Conservation (phyloP, 2,329 filamentous ascomycete species). For the Monilinia vaccinii-corymbosi region DNA sequence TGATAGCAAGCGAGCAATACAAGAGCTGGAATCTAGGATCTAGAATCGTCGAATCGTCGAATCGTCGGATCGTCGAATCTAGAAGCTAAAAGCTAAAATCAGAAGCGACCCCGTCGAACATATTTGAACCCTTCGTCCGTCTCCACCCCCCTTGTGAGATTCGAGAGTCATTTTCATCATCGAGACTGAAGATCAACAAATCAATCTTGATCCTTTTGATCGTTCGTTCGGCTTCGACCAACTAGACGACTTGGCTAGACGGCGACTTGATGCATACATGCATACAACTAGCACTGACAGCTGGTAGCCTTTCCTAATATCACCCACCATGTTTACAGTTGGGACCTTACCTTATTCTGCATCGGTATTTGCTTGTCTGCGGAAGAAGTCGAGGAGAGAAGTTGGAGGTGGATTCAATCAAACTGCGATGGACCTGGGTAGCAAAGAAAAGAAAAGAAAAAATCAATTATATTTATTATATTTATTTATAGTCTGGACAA, state of each 20-base stretch:
- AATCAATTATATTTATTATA: neutral
- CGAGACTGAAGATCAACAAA: neutral
- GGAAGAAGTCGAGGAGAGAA: neutral
- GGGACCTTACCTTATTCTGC: constrained; percentile 1
- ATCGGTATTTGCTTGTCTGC: neutral
- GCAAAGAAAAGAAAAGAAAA: no score
- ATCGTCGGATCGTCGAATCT: no score
- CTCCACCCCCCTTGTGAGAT: neutral
- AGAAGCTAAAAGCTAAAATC: neutral
- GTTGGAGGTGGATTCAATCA: neutral
- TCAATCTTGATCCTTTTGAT: neutral
- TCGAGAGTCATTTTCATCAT: neutral
- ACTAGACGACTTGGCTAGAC: neutral
- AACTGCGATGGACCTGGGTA: neutral
- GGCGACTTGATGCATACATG: no score
- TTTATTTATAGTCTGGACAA: no score
- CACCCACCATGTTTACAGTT: neutral
- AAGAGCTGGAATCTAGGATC: neutral
- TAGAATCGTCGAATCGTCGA: no score
- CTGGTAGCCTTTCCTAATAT: neutral
- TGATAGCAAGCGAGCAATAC: neutral
- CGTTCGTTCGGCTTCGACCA: neutral
- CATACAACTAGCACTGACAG: no score
- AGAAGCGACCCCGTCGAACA: neutral
- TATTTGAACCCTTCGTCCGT: neutral